Percentiles rank a stretch among this genome's conserved stretches.
These are phyloP conservation scores for Colletotrichum spaethianum DNA, from an alignment of 2,329 filamentous ascomycete species.

Conservation along the genomic window DNA sequence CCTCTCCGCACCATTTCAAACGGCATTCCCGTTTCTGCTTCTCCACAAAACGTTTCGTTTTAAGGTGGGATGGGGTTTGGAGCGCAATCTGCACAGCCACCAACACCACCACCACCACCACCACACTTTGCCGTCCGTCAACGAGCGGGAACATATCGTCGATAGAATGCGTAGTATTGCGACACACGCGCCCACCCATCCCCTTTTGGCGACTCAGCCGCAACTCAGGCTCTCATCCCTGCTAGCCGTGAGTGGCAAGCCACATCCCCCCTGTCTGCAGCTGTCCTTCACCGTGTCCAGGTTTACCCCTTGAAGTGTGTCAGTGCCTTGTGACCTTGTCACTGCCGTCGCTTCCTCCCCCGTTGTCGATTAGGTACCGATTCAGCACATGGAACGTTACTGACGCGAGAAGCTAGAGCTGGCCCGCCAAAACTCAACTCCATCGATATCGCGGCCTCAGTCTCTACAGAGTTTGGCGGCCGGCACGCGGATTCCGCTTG, in stretches of 20 bases:
- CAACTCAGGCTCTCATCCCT: constrained; percentile 29
- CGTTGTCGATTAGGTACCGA: constrained; percentile 18
- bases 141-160: not conserved
- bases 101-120: not conserved
- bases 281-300: not conserved
- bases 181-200: constrained; percentile 25
- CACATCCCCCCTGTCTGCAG: constrained; percentile 11
- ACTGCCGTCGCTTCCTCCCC: not conserved
- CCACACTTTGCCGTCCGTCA: constrained; percentile 7
- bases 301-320: not conserved
- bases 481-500: not conserved
- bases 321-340: not conserved
- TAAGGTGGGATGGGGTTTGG: constrained; percentile 13
- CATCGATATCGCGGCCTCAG: not conserved
- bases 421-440: constrained; percentile 17
- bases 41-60: constrained; percentile 38
- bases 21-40: not conserved
- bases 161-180: not conserved
- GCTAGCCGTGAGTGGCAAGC: constrained; percentile 26
- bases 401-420: constrained; percentile 14
- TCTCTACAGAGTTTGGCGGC: constrained; percentile 5
- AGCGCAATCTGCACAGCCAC: constrained; percentile 19
- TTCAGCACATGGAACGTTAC: not conserved
- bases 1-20: not conserved
- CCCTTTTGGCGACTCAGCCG: constrained; percentile 33